Percentiles rank a stretch among this genome's conserved stretches.
Conservation (phyloP, 306 rosid species). For the Astragalus membranaceus region DNA sequence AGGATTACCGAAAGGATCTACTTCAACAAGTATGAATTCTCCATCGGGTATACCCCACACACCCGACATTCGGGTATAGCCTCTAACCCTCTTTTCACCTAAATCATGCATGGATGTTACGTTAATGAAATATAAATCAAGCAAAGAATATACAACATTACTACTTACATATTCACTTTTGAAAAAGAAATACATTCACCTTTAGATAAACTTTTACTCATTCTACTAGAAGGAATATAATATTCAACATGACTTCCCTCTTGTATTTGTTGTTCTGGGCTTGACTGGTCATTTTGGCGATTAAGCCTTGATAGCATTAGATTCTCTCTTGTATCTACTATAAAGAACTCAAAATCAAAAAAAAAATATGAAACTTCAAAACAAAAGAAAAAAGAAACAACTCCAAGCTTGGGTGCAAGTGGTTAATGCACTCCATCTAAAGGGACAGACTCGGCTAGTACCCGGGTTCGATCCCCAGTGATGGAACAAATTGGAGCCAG, state of each 20-base stretch:
- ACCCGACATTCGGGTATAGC: neutral
- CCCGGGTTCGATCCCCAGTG: no score
- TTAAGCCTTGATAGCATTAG: neutral
- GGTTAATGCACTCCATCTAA: no score
- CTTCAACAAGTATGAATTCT: constrained; percentile 4
- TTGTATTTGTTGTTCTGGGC: neutral
- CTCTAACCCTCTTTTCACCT: neutral
- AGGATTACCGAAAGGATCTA: constrained; percentile 8
- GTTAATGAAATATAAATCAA: neutral
- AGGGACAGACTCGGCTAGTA: no score
- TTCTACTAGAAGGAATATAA: neutral
- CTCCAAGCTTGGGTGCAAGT: no score
- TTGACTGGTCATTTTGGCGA: neutral
- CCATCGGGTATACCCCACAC: neutral
- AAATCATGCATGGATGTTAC: neutral
- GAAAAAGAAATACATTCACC: neutral
- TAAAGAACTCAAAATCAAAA: neutral
- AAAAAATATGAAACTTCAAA: neutral
- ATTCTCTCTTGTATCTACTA: neutral
- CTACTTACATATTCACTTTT: neutral
- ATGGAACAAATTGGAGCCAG: no score
- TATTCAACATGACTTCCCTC: neutral
- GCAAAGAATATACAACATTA: neutral
- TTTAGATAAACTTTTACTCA: neutral
- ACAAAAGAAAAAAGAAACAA: neutral